A percentile compares a stretch with the other conserved stretches of the same genome.
Evolutionary conservation across 257 asterid species (phyloP).

Genomic region (Fraxinus cuspidata): DNA sequence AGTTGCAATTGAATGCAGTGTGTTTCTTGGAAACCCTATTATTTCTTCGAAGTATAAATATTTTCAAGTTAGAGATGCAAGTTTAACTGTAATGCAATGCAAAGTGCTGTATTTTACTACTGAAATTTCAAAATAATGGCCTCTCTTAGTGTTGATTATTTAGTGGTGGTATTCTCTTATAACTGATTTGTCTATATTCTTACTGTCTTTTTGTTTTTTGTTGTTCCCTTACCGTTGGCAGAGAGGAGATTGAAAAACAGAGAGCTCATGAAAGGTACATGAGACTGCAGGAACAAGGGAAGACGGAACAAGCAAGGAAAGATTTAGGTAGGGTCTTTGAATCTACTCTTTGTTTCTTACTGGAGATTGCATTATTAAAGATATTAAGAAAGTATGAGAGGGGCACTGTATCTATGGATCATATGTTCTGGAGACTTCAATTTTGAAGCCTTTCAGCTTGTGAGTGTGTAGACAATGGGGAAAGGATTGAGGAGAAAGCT

Average conservation of each 20-base stretch:
- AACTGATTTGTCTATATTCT: neutral
- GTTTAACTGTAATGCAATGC: neutral
- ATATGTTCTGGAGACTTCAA: too few species aligned
- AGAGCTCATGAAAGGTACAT: conserved; percentile 92
- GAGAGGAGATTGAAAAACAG: conserved; percentile 97
- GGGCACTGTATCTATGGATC: neutral
- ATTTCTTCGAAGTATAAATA: neutral
- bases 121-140: neutral
- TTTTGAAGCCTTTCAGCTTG: too few species aligned
- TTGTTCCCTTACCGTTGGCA: conserved; percentile 15
- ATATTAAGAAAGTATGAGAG: neutral
- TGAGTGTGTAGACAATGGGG: too few species aligned
- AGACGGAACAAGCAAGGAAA: conserved; percentile 91
- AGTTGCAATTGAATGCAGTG: neutral
- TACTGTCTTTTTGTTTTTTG: neutral
- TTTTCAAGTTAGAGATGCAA: neutral
- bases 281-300: conserved; percentile 98
- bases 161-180: neutral
- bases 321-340: conserved; percentile 63
- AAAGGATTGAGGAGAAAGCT: too few species aligned
- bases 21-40: neutral
- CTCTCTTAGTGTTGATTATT: neutral
- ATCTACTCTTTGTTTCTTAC: neutral
- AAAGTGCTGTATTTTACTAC: neutral
- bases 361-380: neutral